These are phyloP conservation scores for Solanum etuberosum DNA, from an alignment of 257 asterid species.

Conservation along the genomic window DNA sequence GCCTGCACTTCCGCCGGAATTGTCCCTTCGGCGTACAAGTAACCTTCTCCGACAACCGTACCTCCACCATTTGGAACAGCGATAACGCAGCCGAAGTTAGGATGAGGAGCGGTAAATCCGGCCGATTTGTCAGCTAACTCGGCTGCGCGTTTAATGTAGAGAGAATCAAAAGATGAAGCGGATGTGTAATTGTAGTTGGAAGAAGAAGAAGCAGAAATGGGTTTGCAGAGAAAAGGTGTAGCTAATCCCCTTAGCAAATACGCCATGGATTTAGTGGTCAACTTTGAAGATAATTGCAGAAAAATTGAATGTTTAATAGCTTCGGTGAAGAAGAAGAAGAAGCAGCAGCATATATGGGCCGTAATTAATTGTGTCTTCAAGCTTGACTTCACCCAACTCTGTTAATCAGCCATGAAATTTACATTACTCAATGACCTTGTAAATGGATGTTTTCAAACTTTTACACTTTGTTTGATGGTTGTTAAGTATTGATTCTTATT, in stretches of 20 bases:
- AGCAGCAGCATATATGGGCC: too few species aligned
- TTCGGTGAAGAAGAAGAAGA: background rate
- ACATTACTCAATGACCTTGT: background rate
- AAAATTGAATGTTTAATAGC: background rate
- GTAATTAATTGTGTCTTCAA: background rate
- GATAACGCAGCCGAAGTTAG: constrained; percentile 85
- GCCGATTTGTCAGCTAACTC: constrained; percentile 81
- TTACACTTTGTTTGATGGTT: too few species aligned
- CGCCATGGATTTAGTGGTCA: background rate
- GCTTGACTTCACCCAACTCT: background rate
- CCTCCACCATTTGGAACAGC: constrained; percentile 18
- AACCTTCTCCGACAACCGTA: constrained; percentile 72
- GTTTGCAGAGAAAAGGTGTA: background rate
- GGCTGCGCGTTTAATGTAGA: constrained; percentile 71
- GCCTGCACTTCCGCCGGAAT: constrained; percentile 75
- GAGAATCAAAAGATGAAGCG: constrained; percentile 30
- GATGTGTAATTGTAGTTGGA: background rate
- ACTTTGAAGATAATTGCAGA: background rate
- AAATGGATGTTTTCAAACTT: background rate
- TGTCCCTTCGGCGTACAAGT: constrained; percentile 85
- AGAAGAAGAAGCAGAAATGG: background rate
- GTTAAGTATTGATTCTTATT: too few species aligned
- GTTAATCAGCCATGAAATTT: background rate
- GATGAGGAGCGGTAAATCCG: constrained; percentile 91
- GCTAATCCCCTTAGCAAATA: background rate